Conservation (phyloP, 2,329 filamentous ascomycete genomes). For the Aciculosporium take region DNA sequence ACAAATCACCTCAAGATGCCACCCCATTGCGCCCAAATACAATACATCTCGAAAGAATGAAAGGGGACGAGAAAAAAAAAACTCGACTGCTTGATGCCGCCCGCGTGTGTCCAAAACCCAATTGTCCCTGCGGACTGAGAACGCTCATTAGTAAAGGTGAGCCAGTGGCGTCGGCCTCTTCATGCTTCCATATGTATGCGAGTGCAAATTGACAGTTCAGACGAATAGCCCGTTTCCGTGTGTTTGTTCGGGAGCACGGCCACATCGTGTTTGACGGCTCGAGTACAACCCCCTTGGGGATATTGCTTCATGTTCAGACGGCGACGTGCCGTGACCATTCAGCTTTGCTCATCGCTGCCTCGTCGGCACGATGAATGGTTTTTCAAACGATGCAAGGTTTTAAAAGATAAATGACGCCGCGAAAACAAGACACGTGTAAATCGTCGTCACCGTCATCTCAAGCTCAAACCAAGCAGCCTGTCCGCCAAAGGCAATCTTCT, state of each 20-base stretch:
- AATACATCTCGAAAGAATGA: neutral
- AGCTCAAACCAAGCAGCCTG: slow-evolving; percentile 42
- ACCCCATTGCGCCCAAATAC: neutral
- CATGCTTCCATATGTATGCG: slow-evolving; percentile 1
- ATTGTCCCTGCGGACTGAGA: neutral
- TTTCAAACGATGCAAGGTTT: no score
- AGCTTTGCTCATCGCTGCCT: no score
- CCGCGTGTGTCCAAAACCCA: neutral
- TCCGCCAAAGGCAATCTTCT: slow-evolving; percentile 39
- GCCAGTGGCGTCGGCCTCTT: neutral
- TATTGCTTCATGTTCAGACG: no score
- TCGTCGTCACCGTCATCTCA: slow-evolving; percentile 36
- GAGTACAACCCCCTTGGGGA: no score
- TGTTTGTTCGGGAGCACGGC: neutral
- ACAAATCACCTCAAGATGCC: no score
- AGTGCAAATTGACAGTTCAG: neutral
- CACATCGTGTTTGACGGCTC: no score
- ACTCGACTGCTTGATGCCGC: neutral
- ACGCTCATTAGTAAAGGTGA: neutral
- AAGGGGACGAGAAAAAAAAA: neutral
- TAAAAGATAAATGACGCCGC: slow-evolving; percentile 23
- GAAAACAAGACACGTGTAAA: slow-evolving; percentile 36
- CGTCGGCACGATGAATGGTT: no score
- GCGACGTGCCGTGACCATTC: no score
- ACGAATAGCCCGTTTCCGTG: no score